A percentile compares a stretch with the other conserved stretches of the same genome.
Conservation (phyloP, 192 early-diverging fungal species). For the Umbelopsis vinacea region DNA sequence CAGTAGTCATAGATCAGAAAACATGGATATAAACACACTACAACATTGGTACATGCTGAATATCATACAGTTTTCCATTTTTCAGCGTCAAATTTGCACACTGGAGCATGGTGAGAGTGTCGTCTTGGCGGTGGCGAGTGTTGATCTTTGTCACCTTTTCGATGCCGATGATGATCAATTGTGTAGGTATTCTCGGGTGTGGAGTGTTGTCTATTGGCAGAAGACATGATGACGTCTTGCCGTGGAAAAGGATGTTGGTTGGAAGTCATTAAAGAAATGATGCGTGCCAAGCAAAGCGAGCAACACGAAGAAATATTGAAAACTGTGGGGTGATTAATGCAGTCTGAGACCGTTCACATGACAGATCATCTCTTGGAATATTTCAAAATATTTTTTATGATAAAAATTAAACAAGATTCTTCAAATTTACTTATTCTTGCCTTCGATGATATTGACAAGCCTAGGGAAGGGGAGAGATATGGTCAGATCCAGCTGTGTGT, state of each 20-base stretch:
- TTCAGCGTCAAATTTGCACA: slow-evolving; percentile 3
- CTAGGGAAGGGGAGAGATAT: slow-evolving; percentile 27
- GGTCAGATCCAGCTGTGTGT: neutral
- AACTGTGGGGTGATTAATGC: neutral
- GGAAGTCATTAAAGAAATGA: neutral
- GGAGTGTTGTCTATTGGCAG: slow-evolving; percentile 2
- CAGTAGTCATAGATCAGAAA: neutral
- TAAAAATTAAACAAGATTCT: neutral
- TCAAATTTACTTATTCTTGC: slow-evolving; percentile 34
- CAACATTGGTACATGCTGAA: neutral
- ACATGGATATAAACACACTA: neutral
- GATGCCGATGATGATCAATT: slow-evolving; percentile 2
- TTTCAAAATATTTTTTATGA: neutral
- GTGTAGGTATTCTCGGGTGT: slow-evolving; percentile 14
- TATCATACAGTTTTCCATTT: slow-evolving; percentile 14
- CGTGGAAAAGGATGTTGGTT: neutral
- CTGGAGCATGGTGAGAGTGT: slow-evolving; percentile 19
- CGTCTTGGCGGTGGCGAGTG: slow-evolving; percentile 8
- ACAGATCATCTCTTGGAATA: neutral
- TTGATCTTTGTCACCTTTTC: neutral
- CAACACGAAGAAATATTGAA: neutral
- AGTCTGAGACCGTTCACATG: neutral
- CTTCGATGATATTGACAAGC: slow-evolving; percentile 54
- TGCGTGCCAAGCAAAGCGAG: neutral
- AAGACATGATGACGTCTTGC: slow-evolving; percentile 1